phyloP scores from a whole-genome alignment of 371 early-diverging fungal species.

The Mucor irregularis region DNA sequence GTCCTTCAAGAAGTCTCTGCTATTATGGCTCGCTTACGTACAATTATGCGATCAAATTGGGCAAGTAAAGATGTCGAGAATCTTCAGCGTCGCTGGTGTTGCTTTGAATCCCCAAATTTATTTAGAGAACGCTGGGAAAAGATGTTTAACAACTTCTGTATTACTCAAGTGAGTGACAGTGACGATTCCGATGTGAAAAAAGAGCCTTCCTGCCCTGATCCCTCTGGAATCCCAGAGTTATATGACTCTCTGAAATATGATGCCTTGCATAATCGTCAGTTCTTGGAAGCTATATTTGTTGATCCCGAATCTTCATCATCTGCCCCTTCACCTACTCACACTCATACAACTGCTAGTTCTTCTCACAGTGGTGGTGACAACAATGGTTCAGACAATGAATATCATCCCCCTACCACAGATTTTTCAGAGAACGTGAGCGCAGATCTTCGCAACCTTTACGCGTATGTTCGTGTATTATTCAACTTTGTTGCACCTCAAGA shows the following conservation, averaged over 20 bases:
- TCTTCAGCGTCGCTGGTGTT: constrained; percentile 77
- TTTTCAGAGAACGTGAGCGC: constrained; percentile 2
- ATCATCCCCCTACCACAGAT: neutral
- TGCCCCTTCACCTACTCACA: too few species aligned
- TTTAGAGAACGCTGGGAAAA: constrained; percentile 96
- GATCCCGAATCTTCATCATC: constrained; percentile 30
- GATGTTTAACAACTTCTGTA: constrained; percentile 83
- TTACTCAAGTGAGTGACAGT: constrained; percentile 6
- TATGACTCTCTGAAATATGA: constrained; percentile 97
- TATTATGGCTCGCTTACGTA: constrained; percentile 66
- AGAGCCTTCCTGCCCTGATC: constrained; percentile 52
- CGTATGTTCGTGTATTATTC: constrained; percentile 81
- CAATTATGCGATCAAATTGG: constrained; percentile 80
- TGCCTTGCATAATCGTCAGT: constrained; percentile 90
- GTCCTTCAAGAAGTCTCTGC: constrained; percentile 72
- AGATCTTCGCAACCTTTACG: constrained; percentile 69
- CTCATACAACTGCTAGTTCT: too few species aligned
- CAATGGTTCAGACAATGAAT: constrained; percentile 2
- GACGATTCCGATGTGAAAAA: constrained; percentile 13
- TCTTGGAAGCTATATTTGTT: constrained; percentile 71
- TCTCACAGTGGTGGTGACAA: constrained; percentile 7
- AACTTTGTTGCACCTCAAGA: constrained; percentile 93
- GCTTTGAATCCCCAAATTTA: constrained; percentile 71
- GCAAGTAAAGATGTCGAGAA: constrained; percentile 52
- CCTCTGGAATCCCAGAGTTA: constrained; percentile 90